Base-by-base conservation (phyloP, 2,329 filamentous ascomycete species). In the Apiospora pterosperma region DNA sequence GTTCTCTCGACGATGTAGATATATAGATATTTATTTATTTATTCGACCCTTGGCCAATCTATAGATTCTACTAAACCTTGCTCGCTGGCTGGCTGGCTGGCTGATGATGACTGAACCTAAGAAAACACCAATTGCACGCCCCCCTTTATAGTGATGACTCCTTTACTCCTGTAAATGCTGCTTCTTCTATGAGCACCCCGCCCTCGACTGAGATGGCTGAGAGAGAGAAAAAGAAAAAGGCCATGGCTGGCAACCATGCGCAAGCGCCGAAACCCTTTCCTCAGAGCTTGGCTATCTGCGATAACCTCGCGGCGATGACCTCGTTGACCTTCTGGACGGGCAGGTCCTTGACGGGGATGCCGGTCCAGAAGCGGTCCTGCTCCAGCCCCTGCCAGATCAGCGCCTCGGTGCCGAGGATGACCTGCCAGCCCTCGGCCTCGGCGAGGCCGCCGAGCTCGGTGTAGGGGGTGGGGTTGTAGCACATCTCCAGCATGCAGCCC, bases 401-500 rank as follows among this genome's bases (percentile, higher is more conserved):
- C 0, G 91, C 89, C 79, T 93, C 91, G 0, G 90, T 92, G 0
- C 91, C 91, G 6, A 92, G 75, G 28, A 93, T 90, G 1, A 93
- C 88, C 76, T 89, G 84, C 91, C 91, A 93, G 0, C 89, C 89
- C 11, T 82, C 81, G 3, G 78, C 76, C 70, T 86, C 82, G 0
- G 89, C 86, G 48, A 93, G 71, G 52, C 82, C 83, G 1, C 86
- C 87, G 60, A 93, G 85, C 69, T 85, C 82, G 0, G 92, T 94
- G 75, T 85, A 89, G 0, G 90, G 89, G 3, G 82, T 80, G 0
- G 92, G 92, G 74, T 93, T 92, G 75, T 94, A 94, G 80, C 91
- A 93, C 91, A 95, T 94, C 76, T 94, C 91, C 66, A 94, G 75
- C 64, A 94, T 85, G 7, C 87, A 87, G 7, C 90, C 91, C 76